Evolutionary conservation across 768 basidiomycete species (phyloP), one percentile per base, ranked within the genome.

Genomic region (Boletus pseudopeckii): DNA sequence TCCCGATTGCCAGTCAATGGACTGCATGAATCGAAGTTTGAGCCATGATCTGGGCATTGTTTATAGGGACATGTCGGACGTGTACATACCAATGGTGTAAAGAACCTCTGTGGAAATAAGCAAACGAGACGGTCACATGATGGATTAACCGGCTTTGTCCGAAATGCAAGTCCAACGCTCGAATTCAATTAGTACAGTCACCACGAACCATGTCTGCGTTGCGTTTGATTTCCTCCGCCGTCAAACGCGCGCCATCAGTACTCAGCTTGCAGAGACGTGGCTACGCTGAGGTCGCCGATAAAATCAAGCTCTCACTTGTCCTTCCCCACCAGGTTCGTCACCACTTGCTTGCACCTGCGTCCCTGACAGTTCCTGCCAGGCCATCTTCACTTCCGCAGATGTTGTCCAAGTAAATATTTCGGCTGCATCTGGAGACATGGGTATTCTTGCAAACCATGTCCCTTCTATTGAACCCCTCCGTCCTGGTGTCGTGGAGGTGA

Each of bases 381-480:
- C 94, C 50, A 85, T 99, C 72, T 98, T 85, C 82, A 84, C 82
- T 55, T 93, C 94, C 22, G 72, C 84, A 63, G 95, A 95, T 72
- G 96, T 98, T 54, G 84, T 90, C 20, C 96, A 98, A 74, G 96
- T 99, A 62, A 98, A 98, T 77, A 77, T 98, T 64, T 77, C 94
- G 34, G 97, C 94, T 38, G 91, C 86, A 51, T 86, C 92, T 4
- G 97, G 97, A 66, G 95, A 98, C 74, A 98, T 98, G 94, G 97
- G 97, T 79, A 91, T 99, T 64, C 86, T 99, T 56, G 92, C 96
- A 64, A 97, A 96, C 81, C 97, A 99, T 75, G 94, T 98, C 51
- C 88, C 97, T 30, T 90, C 93, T n/a, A 89, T 98, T 54, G 97
- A 99, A 73, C 81, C 96, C 45, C 80, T 99, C 50, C 90, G 91